Conservation (phyloP, 1,139 yeast species). For the Geotrichum macrosporum region DNA sequence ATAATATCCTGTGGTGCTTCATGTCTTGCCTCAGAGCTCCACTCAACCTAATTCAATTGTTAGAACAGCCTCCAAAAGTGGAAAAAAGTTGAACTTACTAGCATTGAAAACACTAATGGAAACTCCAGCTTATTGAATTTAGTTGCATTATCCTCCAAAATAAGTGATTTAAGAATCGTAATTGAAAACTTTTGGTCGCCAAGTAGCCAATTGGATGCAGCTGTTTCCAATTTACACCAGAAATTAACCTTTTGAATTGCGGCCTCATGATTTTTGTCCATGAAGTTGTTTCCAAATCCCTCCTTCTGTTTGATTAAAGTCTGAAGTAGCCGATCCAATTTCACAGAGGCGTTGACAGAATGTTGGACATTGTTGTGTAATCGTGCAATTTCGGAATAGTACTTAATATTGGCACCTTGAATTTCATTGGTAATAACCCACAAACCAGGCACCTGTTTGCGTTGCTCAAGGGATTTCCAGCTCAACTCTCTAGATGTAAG, state of each 20-base stretch:
- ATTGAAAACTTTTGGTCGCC: slow-evolving; percentile 18
- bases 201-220: slow-evolving; percentile 18
- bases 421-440: slow-evolving; percentile 6
- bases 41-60: slow-evolving; percentile 12
- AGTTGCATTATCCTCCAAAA: not conserved
- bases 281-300: not conserved
- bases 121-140: slow-evolving; percentile 10
- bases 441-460: slow-evolving; percentile 8
- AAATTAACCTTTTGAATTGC: slow-evolving; percentile 11
- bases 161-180: slow-evolving; percentile 12
- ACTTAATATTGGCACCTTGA: slow-evolving; percentile 11
- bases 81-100: slow-evolving; percentile 18
- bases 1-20: slow-evolving; percentile 16
- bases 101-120: slow-evolving; percentile 11
- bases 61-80: not conserved
- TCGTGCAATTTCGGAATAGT: slow-evolving; percentile 16
- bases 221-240: slow-evolving; percentile 18
- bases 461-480: slow-evolving; percentile 23
- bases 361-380: slow-evolving; percentile 13
- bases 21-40: slow-evolving; percentile 21
- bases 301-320: slow-evolving; percentile 1
- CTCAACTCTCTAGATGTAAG: slow-evolving; percentile 26
- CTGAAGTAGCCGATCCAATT: slow-evolving; percentile 4
- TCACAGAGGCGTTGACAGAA: slow-evolving; percentile 13
- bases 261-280: not conserved